phyloP scores from a whole-genome alignment of 2,329 filamentous ascomycete species.

The Scedosporium apiospermum region DNA sequence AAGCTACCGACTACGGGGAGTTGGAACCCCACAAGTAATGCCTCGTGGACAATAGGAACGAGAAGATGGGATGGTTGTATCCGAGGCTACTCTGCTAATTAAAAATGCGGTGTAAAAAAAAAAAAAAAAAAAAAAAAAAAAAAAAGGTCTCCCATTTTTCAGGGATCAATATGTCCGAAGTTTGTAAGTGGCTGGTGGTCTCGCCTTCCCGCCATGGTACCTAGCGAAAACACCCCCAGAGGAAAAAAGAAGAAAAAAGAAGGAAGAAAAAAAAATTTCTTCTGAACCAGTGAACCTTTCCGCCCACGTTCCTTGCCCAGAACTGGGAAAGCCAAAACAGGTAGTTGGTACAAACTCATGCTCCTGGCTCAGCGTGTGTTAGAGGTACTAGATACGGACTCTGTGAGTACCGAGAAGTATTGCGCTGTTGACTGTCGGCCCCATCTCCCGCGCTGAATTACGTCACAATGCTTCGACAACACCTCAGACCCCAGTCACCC shows the following conservation, averaged over 20 bases:
- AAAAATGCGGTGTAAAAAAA: background rate
- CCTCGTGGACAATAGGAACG: too few relatives aligned
- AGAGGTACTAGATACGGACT: too few relatives aligned
- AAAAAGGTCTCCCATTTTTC: background rate
- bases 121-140: background rate
- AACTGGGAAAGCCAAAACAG: background rate
- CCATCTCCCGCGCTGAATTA: constrained; percentile 1
- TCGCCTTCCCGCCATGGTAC: background rate
- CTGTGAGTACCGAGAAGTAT: background rate
- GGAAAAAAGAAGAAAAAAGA: background rate
- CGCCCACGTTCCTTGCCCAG: background rate
- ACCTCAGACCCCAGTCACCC: background rate
- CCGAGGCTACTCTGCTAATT: background rate
- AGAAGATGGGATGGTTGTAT: background rate
- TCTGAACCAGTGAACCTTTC: background rate
- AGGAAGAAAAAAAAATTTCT: background rate
- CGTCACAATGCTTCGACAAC: constrained; percentile 2
- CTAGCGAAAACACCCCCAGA: background rate
- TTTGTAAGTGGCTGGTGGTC: background rate
- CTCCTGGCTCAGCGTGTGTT: background rate
- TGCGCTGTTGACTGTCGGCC: background rate
- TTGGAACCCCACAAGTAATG: too few relatives aligned
- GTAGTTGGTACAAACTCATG: background rate
- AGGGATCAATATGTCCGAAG: too few relatives aligned
- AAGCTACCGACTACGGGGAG: too few relatives aligned